These are phyloP conservation scores for Moniliella sp. DNA, from an alignment of 1,284 basidiomycete species.

Conservation along the genomic window DNA sequence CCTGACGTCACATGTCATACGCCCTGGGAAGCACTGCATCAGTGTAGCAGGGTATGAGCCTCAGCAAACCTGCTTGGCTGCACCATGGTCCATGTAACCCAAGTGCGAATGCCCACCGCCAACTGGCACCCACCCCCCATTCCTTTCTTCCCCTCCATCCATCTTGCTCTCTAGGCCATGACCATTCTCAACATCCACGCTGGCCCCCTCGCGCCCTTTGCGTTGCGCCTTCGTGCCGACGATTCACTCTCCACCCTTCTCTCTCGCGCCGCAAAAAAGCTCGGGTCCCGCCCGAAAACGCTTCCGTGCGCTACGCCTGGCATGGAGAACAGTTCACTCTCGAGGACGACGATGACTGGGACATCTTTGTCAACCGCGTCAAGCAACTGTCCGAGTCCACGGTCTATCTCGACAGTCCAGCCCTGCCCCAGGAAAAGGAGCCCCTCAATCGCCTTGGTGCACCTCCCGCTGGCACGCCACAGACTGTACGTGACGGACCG, in stretches of 20 bases:
- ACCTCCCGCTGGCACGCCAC: constrained; percentile 9
- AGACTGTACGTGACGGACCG: constrained; percentile 6
- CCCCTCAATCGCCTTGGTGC: constrained; percentile 24
- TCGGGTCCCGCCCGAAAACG: constrained; percentile 17
- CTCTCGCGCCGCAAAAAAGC: constrained; percentile 21
- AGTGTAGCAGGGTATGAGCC: no score
- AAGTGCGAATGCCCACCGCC: no score
- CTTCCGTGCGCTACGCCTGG: constrained; percentile 25
- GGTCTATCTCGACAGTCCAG: no score
- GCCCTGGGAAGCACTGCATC: no score
- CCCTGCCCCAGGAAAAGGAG: no score
- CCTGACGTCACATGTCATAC: no score
- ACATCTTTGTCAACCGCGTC: constrained; percentile 27
- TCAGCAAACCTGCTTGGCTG: no score
- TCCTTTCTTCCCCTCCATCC: no score
- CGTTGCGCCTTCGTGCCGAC: constrained; percentile 20
- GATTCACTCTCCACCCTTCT: constrained; percentile 11
- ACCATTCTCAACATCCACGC: constrained; percentile 29
- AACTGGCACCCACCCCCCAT: no score
- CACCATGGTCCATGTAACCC: no score
- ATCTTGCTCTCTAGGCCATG: no score
- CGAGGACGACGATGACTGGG: constrained; percentile 29
- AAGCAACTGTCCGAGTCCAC: constrained; percentile 15
- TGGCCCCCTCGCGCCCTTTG: constrained; percentile 23
- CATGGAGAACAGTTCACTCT: constrained; percentile 19